phyloP scores from a whole-genome alignment of 2,329 filamentous ascomycete species.

The Ambrosiella cleistominuta region DNA sequence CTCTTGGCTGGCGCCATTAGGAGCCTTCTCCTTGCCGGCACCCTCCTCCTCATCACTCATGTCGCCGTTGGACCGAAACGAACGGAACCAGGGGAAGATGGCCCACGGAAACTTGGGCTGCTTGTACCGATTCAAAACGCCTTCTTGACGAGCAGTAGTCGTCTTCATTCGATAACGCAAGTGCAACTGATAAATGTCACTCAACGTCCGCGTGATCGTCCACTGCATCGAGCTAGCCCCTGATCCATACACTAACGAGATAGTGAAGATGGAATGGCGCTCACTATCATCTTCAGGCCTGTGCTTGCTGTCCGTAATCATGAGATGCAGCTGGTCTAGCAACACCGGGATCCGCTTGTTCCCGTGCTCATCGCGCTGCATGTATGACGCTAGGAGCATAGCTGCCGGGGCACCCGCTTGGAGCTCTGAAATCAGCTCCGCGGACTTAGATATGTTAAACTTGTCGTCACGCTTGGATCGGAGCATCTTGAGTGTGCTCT shows the following conservation, averaged over 20 bases:
- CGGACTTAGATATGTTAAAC: slow-evolving; percentile 86
- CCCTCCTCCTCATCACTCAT: slow-evolving; percentile 48
- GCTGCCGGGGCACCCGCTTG: slow-evolving; percentile 84
- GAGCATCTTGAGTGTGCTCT: slow-evolving; percentile 66
- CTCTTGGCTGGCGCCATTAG: not conserved
- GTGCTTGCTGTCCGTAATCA: slow-evolving; percentile 61
- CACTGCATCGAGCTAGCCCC: slow-evolving; percentile 93
- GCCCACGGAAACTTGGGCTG: slow-evolving; percentile 81
- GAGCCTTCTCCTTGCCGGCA: slow-evolving; percentile 1
- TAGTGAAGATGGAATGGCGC: slow-evolving; percentile 71
- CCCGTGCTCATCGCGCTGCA: slow-evolving; percentile 89
- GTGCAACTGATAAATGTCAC: slow-evolving; percentile 85
- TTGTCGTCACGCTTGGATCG: slow-evolving; percentile 71
- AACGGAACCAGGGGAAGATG: slow-evolving; percentile 76
- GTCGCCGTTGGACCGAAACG: slow-evolving; percentile 62
- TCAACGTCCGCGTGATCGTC: slow-evolving; percentile 72
- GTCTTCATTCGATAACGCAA: slow-evolving; percentile 80
- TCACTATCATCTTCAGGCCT: slow-evolving; percentile 45
- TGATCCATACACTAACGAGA: slow-evolving; percentile 90
- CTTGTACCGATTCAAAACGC: slow-evolving; percentile 38
- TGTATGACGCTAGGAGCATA: slow-evolving; percentile 90
- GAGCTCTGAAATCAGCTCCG: slow-evolving; percentile 88
- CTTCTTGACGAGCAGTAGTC: slow-evolving; percentile 32
- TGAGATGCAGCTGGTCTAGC: slow-evolving; percentile 82
- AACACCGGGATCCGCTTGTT: slow-evolving; percentile 90